Evolutionary conservation across 75 land plant species (phyloP).

Genomic region (Isoetes taiwanensis): DNA sequence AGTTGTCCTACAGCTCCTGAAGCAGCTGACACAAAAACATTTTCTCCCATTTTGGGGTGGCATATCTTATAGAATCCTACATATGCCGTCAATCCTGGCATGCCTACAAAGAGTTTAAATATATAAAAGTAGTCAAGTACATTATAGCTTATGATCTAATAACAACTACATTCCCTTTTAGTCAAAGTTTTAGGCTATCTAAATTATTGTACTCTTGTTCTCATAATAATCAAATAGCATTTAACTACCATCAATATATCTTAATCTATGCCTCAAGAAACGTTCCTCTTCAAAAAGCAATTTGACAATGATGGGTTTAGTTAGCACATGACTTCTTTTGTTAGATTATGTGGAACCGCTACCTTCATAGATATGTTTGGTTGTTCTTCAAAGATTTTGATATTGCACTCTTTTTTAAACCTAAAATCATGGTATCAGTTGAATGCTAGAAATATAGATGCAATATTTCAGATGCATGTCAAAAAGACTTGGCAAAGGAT

Average conservation of each 20-base stretch:
- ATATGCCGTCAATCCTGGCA: conserved; percentile 78
- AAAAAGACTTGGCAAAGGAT: background rate
- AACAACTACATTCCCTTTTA: conserved; percentile 30
- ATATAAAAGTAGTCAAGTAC: conserved; percentile 21
- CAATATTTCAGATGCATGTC: background rate
- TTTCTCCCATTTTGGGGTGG: conserved; percentile 49
- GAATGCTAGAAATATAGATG: conserved; percentile 19
- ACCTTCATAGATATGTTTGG: no score
- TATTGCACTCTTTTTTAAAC: no score
- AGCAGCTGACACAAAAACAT: conserved; percentile 73
- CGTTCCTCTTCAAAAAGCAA: no score
- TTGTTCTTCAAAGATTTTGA: no score
- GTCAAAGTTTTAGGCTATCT: conserved; percentile 38
- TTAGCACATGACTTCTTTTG: no score
- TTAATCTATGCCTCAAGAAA: no score
- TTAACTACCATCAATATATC: no score
- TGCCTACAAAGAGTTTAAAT: conserved; percentile 20
- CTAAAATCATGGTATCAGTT: conserved; percentile 32
- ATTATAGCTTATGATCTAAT: conserved; percentile 44
- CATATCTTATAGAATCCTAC: conserved; percentile 54
- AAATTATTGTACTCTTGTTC: conserved; percentile 6
- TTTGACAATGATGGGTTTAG: no score
- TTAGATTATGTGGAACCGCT: no score
- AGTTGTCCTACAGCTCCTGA: conserved; percentile 81
- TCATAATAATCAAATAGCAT: no score